Evolutionary conservation across 371 early-diverging fungal genomes (phyloP).

Genomic region (Zychaea mexicana): DNA sequence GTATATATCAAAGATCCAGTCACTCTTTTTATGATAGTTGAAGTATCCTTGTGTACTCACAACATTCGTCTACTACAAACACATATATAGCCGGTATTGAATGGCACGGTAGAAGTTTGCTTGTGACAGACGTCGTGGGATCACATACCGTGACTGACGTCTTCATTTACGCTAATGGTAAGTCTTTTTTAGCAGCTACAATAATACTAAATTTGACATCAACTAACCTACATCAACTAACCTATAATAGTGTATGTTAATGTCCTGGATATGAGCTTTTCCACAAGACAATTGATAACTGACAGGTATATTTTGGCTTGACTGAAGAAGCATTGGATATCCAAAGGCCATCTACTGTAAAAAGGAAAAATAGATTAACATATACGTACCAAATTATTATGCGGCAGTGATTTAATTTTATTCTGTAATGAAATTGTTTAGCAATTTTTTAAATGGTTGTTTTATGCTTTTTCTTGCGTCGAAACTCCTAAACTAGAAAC

Average conservation of each 20-base stretch:
- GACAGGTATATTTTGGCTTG: conserved; percentile 64
- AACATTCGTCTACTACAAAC: too few species aligned
- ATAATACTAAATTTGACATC: background rate
- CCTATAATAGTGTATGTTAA: too few species aligned
- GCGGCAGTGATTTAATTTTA: too few species aligned
- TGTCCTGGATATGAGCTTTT: conserved; percentile 59
- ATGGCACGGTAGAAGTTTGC: conserved; percentile 43
- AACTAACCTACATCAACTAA: too few species aligned
- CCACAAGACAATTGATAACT: conserved; percentile 59
- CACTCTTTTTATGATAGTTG: too few species aligned
- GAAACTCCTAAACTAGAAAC: too few species aligned
- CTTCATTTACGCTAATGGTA: conserved; percentile 52
- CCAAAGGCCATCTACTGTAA: conserved; percentile 14
- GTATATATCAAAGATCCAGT: conserved; percentile 9
- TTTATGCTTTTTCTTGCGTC: too few species aligned
- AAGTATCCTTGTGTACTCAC: background rate
- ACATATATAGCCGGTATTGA: conserved; percentile 30
- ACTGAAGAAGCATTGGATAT: conserved; percentile 34
- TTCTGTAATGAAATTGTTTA: too few species aligned
- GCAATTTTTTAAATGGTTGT: too few species aligned
- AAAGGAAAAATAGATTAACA: too few species aligned
- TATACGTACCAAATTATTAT: too few species aligned
- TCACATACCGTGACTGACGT: conserved; percentile 67
- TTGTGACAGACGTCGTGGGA: conserved; percentile 34
- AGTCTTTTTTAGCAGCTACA: background rate